A percentile compares a stretch with the other conserved stretches of the same genome.
phyloP scores from a whole-genome alignment of 2,329 filamentous ascomycete species.

The Calonectria pseudoreteaudii region DNA sequence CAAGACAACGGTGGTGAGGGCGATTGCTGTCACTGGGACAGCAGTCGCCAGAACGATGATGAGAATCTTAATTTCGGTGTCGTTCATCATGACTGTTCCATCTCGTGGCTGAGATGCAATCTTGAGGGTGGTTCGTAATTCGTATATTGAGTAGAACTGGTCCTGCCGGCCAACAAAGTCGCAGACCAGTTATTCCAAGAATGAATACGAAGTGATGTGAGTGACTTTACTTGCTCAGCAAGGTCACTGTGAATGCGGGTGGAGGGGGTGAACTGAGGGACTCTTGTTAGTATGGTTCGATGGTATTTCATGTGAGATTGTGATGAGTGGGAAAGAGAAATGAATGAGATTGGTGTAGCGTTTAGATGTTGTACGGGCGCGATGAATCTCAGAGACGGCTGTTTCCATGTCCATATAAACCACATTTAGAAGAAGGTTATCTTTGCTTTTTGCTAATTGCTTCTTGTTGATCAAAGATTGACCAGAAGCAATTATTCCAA shows the following conservation, averaged over 20 bases:
- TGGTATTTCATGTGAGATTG: background rate
- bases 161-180: slow-evolving; percentile 27
- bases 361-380: background rate
- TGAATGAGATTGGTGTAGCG: background rate
- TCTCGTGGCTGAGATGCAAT: slow-evolving; percentile 25
- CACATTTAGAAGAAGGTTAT: background rate
- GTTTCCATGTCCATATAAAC: background rate
- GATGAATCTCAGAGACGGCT: background rate
- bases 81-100: slow-evolving; percentile 41
- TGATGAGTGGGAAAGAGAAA: background rate
- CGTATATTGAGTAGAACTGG: slow-evolving; percentile 10
- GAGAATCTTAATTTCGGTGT: slow-evolving; percentile 52
- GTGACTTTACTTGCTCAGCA: slow-evolving; percentile 18
- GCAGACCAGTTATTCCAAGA: slow-evolving; percentile 22
- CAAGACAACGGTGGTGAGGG: slow-evolving; percentile 49
- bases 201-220: slow-evolving; percentile 18
- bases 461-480: background rate
- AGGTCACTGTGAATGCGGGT: slow-evolving; percentile 4
- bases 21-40: slow-evolving; percentile 56
- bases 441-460: slow-evolving; percentile 13
- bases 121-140: slow-evolving; percentile 1
- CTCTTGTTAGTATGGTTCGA: slow-evolving; percentile 7
- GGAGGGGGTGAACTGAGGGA: slow-evolving; percentile 6
- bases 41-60: slow-evolving; percentile 65
- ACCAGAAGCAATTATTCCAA: slow-evolving; percentile 9